Percentiles rank a stretch among this genome's conserved stretches.
Conservation (phyloP, 352 stramenopile species). For the Plasmopara viticola region DNA sequence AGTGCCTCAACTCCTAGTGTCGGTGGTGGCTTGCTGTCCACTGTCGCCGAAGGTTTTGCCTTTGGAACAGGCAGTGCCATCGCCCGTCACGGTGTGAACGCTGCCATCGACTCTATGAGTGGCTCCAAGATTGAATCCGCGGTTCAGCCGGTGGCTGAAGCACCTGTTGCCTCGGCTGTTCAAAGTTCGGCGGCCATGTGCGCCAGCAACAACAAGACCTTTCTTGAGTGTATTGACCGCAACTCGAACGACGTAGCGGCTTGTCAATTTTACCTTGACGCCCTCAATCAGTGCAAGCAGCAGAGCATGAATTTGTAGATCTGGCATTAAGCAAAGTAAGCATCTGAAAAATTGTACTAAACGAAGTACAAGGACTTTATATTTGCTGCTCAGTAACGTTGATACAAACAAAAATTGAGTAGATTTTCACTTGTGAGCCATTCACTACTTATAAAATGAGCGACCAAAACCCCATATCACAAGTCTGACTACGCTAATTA, state of each 20-base stretch:
- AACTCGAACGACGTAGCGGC: conserved; percentile 72
- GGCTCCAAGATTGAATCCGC: conserved; percentile 37
- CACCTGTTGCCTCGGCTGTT: conserved; percentile 8
- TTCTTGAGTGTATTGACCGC: conserved; percentile 72
- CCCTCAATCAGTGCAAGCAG: conserved; percentile 79
- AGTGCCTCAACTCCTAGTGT: conserved; percentile 53
- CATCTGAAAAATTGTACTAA: not conserved
- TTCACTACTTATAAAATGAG: too few relatives aligned
- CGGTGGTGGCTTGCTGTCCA: conserved; percentile 75
- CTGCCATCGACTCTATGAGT: conserved; percentile 59
- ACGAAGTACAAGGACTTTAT: too few relatives aligned
- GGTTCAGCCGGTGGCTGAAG: conserved; percentile 14
- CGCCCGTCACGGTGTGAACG: conserved; percentile 83
- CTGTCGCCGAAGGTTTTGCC: conserved; percentile 92
- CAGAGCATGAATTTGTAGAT: conserved; percentile 52
- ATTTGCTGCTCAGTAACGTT: too few relatives aligned
- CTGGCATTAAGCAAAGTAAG: conserved; percentile 1
- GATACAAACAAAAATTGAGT: too few relatives aligned
- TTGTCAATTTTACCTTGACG: conserved; percentile 84
- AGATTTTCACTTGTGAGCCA: too few relatives aligned
- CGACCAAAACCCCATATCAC: too few relatives aligned
- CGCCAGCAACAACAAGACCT: conserved; percentile 61
- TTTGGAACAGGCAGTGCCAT: conserved; percentile 95
- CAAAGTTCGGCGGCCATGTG: conserved; percentile 29
- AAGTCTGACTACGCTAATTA: too few relatives aligned